Percentiles rank a stretch among this genome's conserved stretches.
These are phyloP conservation scores for Saksenaea vasiformis DNA, from an alignment of 371 early-diverging fungal species.

Conservation along the genomic window DNA sequence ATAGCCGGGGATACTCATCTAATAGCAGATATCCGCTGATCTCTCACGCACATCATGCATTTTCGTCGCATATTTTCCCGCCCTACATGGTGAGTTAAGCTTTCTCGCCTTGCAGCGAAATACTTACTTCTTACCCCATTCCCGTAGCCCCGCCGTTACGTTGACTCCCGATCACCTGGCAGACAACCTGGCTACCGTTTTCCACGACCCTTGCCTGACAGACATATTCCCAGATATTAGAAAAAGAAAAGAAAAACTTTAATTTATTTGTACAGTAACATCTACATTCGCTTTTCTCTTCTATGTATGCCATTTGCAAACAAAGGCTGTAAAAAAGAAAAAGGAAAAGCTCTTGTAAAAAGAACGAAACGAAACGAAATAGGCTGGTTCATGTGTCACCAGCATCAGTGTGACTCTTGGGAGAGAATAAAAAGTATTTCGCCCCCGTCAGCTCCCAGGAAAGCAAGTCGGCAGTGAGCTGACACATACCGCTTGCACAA, in stretches of 20 bases:
- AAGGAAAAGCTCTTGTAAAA: conserved; percentile 1
- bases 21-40: conserved; percentile 6
- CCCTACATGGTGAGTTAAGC: conserved; percentile 4
- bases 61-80: conserved; percentile 11
- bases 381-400: no score
- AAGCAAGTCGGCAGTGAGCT: no score
- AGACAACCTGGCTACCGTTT: conserved; percentile 17
- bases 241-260: conserved; percentile 6
- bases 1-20: conserved; percentile 7
- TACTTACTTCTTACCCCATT: conserved; percentile 6
- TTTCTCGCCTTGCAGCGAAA: conserved; percentile 7
- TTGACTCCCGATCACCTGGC: conserved; percentile 24
- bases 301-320: not conserved
- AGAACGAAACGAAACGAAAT: not conserved
- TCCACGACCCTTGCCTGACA: conserved; percentile 22
- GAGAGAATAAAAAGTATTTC: no score
- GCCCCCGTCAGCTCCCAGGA: no score
- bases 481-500: no score
- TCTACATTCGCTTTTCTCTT: not conserved
- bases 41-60: conserved; percentile 10
- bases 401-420: no score
- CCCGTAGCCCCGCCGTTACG: conserved; percentile 28
- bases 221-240: conserved; percentile 31
- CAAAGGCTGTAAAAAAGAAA: not conserved
- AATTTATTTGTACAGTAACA: conserved; percentile 6